Base-by-base conservation (phyloP, 148 eudicot genomes). In the Rhododendron kiyosumense region DNA sequence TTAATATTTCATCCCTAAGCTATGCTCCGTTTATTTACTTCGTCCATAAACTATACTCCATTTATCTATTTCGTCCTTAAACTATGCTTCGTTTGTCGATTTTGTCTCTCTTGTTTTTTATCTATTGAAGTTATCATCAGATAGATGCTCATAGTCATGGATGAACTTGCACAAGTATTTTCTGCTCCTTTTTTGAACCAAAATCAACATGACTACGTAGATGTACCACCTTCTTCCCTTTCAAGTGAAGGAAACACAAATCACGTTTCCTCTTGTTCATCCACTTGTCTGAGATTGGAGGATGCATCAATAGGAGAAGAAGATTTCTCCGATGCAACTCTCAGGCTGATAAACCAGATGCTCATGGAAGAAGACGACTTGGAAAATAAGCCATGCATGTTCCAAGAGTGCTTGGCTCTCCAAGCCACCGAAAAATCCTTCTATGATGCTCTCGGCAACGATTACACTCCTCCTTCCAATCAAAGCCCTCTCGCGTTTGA, bases 391-490 rank as follows among this genome's bases (percentile, higher is more conserved):
- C 89, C 93, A 24, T 86, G 90, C 2, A 86, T 89, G 89, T 87
- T 84, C 41, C 88, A 87, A 41, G 92, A 92, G 14, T 89, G 85
- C 26, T 81, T 86, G 54, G 95, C 93, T 81, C 89, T 94, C 26
- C 93, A 95, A 86, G 96, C 94, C 18, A 89, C 95, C 26, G 96
- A 94, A 85, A 92, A 93, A 86, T 90, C 94, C 52, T 86, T 92
- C 86, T 93, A 89, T 85, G 92, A 93, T 73, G 93, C 63, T 49
- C 89, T 95, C 22, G 86, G 86, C 26, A 81, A 89, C 46, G 84
- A 84, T 6, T 87, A 86, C 79, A 83, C 91, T 26, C 84, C 87
- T 89, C 22, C 84, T 43, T 38, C 22, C 10, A 38, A 76, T 26
- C 82, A 76, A 22, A 30, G 5, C 71, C 59, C 18, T 8, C 78